Conservation (phyloP, 2,329 filamentous ascomycete species). For the Pseudogymnoascus sp. region DNA sequence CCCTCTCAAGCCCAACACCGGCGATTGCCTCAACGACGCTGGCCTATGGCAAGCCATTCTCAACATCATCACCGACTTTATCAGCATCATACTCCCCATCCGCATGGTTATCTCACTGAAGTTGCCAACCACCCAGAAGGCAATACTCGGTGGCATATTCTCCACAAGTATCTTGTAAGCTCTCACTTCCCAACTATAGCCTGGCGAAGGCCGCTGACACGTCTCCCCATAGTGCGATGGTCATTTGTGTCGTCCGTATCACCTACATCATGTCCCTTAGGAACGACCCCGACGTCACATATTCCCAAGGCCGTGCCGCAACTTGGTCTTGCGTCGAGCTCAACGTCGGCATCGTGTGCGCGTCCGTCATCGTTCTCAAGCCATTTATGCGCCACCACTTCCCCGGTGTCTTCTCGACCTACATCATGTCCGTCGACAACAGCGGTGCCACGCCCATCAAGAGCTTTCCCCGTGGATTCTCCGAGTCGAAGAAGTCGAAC, state of each 20-base stretch:
- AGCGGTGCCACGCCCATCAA: neutral
- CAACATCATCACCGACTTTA: slow-evolving; percentile 1
- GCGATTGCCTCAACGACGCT: neutral
- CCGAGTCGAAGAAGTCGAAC: slow-evolving; percentile 3
- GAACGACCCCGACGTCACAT: slow-evolving; percentile 8
- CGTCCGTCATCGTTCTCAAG: neutral
- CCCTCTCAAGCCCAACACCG: neutral
- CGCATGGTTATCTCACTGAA: neutral
- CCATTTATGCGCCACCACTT: slow-evolving; percentile 7
- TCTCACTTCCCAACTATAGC: neutral
- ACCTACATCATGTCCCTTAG: slow-evolving; percentile 8
- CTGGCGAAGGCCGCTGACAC: neutral
- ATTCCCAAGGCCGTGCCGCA: slow-evolving; percentile 1
- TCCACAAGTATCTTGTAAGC: slow-evolving; percentile 1
- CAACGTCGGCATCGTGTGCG: slow-evolving; percentile 8
- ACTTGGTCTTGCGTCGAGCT: slow-evolving; percentile 4
- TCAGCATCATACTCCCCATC: neutral
- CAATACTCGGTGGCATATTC: neutral
- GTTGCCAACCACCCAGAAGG: neutral
- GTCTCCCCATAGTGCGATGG: neutral
- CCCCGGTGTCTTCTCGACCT: slow-evolving; percentile 4
- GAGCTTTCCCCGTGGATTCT: neutral
- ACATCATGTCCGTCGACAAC: neutral
- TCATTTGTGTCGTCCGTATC: slow-evolving; percentile 2
- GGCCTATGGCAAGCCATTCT: neutral